Percentiles rank a stretch among this genome's conserved stretches.
Conservation (phyloP, 1,284 basidiomycete species). For the Coniferiporia sulphurascens region DNA sequence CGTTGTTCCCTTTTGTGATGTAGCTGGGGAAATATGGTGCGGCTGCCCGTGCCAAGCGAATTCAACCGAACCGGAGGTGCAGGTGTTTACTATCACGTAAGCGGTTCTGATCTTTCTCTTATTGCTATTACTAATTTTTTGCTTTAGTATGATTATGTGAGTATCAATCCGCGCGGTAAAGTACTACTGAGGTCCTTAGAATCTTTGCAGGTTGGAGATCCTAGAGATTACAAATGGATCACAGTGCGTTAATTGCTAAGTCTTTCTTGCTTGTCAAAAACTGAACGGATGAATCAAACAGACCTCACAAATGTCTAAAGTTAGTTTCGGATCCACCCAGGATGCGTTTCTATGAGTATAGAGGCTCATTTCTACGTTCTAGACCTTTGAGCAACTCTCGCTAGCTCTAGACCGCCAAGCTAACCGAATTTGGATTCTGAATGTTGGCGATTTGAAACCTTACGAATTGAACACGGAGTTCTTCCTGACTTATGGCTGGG, state of each 20-base stretch:
- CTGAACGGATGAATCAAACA: conserved; percentile 18
- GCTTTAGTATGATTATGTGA: conserved; percentile 43
- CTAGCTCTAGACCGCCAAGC: conserved; percentile 55
- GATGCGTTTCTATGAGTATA: neutral
- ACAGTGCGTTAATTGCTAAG: conserved; percentile 33
- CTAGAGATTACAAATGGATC: conserved; percentile 60
- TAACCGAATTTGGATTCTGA: conserved; percentile 53
- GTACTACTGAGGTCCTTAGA: neutral
- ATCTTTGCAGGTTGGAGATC: conserved; percentile 41
- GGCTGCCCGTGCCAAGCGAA: conserved; percentile 47
- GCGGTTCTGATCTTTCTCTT: conserved; percentile 20
- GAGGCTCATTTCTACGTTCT: conserved; percentile 18
- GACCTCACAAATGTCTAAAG: conserved; percentile 45
- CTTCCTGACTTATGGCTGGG: conserved; percentile 61
- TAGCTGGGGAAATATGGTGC: conserved; percentile 58
- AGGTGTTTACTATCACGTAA: conserved; percentile 65
- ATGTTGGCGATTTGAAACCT: conserved; percentile 70
- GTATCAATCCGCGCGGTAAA: conserved; percentile 9
- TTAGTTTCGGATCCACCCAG: conserved; percentile 12
- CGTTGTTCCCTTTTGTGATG: neutral
- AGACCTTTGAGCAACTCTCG: conserved; percentile 60
- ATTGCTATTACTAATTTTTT: neutral
- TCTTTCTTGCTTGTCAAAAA: conserved; percentile 11
- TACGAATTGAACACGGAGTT: conserved; percentile 69
- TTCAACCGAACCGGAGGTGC: conserved; percentile 57